A percentile compares a stretch with the other conserved stretches of the same genome.
Conservation (phyloP, 2,329 filamentous ascomycete genomes). For the Hortaea werneckii region DNA sequence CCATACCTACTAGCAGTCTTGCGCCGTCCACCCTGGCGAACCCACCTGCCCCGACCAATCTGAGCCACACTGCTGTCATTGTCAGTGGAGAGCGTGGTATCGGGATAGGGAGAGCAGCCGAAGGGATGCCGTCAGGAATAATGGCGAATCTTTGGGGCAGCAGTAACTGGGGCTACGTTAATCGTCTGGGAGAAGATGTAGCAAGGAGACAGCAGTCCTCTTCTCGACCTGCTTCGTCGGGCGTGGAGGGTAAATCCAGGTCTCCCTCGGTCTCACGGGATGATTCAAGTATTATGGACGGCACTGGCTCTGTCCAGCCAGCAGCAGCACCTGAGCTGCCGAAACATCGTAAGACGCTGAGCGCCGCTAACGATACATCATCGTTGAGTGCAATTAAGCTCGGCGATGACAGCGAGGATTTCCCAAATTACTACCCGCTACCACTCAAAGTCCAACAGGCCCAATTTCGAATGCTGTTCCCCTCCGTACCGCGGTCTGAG, state of each 20-base stretch:
- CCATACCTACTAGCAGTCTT: slow-evolving; percentile 52
- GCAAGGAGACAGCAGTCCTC: background rate
- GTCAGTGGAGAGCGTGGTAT: slow-evolving; percentile 68
- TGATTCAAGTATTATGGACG: slow-evolving; percentile 8
- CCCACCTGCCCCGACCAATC: slow-evolving; percentile 70
- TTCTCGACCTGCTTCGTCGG: background rate
- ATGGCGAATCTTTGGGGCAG: slow-evolving; percentile 93
- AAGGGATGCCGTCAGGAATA: slow-evolving; percentile 71
- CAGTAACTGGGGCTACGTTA: slow-evolving; percentile 65
- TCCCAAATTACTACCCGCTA: slow-evolving; percentile 66
- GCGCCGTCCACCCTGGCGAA: slow-evolving; percentile 76
- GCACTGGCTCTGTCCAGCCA: background rate
- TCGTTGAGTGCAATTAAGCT: slow-evolving; percentile 1
- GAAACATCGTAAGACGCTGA: slow-evolving; percentile 23
- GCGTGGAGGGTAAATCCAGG: background rate
- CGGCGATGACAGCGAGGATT: slow-evolving; percentile 40
- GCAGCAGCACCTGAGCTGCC: background rate
- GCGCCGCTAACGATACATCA: slow-evolving; percentile 10
- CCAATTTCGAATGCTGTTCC: slow-evolving; percentile 88
- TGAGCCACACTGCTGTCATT: slow-evolving; percentile 77
- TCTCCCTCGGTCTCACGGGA: slow-evolving; percentile 2
- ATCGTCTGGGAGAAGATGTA: slow-evolving; percentile 48
- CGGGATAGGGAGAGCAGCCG: slow-evolving; percentile 44
- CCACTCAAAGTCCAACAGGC: slow-evolving; percentile 69
- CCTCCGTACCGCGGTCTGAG: slow-evolving; percentile 64